Conservation (phyloP, 495 filamentous ascomycete species). For the Filosporella fistucella region DNA sequence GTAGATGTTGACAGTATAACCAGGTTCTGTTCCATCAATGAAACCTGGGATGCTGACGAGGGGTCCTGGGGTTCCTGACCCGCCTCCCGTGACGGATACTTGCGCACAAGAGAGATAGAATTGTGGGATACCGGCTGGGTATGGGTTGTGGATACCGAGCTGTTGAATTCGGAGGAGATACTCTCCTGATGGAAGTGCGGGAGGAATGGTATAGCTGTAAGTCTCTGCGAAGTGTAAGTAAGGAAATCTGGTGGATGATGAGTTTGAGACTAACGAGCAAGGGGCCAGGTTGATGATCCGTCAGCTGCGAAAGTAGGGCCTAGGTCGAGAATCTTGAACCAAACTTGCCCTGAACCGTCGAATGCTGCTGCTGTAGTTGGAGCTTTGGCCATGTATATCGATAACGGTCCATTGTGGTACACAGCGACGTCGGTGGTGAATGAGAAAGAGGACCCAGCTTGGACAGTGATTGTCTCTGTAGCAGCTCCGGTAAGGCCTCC, state of each 20-base stretch:
- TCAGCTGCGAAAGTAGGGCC: constrained; percentile 14
- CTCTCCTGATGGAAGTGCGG: constrained; percentile 47
- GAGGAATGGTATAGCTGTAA: constrained; percentile 51
- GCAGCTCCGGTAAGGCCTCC: constrained; percentile 39
- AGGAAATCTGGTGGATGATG: not conserved
- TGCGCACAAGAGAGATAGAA: constrained; percentile 58
- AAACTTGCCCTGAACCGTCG: constrained; percentile 48
- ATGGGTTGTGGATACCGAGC: constrained; percentile 58
- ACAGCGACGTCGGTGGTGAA: constrained; percentile 47
- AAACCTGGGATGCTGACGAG: constrained; percentile 48
- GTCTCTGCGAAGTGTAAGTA: constrained; percentile 22
- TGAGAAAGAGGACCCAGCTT: constrained; percentile 47
- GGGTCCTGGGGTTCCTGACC: constrained; percentile 38
- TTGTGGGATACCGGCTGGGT: constrained; percentile 34
- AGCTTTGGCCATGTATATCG: constrained; percentile 51
- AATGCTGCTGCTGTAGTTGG: constrained; percentile 33
- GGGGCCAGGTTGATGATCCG: constrained; percentile 30
- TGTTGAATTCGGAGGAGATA: constrained; percentile 60
- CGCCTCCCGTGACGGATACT: constrained; percentile 50
- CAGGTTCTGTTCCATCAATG: constrained; percentile 49
- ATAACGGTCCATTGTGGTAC: constrained; percentile 56
- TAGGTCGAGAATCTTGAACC: constrained; percentile 24
- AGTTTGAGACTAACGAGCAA: constrained; percentile 28
- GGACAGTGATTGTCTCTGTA: constrained; percentile 41
- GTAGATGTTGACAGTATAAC: constrained; percentile 49